Percentiles rank a stretch among this genome's conserved stretches.
Conservation (phyloP, 192 early-diverging fungal genomes). For the Backusella circina region DNA sequence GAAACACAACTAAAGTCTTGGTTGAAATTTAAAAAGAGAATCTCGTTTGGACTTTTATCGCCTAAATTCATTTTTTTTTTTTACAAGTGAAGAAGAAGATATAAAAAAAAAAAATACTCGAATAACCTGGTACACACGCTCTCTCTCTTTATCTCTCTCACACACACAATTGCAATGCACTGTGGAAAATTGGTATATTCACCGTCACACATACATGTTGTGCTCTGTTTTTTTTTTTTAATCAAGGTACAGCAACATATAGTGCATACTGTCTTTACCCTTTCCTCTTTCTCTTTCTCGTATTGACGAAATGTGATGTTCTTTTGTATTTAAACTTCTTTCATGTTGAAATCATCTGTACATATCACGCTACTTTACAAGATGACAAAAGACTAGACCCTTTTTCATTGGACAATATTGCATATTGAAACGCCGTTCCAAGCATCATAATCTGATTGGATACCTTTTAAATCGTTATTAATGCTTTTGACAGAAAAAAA, state of each 20-base stretch:
- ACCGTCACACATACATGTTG: neutral
- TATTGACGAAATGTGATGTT: too few species aligned
- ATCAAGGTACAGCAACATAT: neutral
- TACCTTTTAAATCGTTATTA: too few species aligned
- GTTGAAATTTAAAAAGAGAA: slow-evolving; percentile 82
- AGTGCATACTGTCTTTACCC: neutral
- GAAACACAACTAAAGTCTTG: slow-evolving; percentile 90
- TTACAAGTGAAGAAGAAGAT: neutral
- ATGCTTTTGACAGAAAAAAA: too few species aligned
- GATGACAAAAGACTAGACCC: too few species aligned
- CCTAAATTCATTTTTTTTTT: slow-evolving; percentile 60
- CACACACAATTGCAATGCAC: neutral
- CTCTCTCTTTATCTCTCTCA: too few species aligned
- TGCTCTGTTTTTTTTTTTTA: too few species aligned
- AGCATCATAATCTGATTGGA: too few species aligned
- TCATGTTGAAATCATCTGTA: too few species aligned
- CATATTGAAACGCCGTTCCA: neutral
- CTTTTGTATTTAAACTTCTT: too few species aligned
- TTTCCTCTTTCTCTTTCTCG: too few species aligned
- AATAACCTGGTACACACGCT: too few species aligned
- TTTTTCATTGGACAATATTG: neutral
- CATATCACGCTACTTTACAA: too few species aligned
- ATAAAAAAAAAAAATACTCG: neutral
- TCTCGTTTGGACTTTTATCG: slow-evolving; percentile 55
- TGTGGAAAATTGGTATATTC: neutral